Evolutionary conservation across 805 yeast species (phyloP).

Genomic region (Yarrowia porcina): DNA sequence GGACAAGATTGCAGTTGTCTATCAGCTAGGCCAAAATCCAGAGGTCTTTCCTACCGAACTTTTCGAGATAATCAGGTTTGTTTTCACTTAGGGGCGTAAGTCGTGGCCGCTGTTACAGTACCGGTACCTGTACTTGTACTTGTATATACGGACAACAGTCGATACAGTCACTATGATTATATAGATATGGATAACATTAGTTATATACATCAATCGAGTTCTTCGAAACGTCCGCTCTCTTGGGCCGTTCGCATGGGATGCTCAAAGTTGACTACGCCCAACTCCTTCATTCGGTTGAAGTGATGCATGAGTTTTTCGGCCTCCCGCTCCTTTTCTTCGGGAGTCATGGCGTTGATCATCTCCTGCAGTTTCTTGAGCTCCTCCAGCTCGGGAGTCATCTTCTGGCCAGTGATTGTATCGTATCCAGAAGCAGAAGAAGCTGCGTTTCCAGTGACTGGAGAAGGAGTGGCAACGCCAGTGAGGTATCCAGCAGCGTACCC

Average conservation of each 20-base stretch:
- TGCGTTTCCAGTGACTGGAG: background rate
- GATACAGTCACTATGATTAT: too few species aligned
- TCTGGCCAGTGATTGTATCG: conserved; percentile 37
- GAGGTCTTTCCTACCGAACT: too few species aligned
- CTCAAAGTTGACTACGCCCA: conserved; percentile 41
- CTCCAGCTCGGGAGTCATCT: conserved; percentile 24
- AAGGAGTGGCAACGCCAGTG: conserved; percentile 29
- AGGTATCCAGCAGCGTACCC: conserved; percentile 36
- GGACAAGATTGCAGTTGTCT: too few species aligned
- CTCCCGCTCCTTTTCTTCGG: conserved; percentile 45
- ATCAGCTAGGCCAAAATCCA: too few species aligned
- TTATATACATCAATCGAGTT: conserved; percentile 1
- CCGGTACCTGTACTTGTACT: too few species aligned
- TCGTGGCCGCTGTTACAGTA: too few species aligned
- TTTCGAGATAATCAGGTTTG: too few species aligned
- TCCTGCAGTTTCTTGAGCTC: background rate
- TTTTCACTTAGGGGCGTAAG: too few species aligned
- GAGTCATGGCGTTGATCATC: conserved; percentile 37
- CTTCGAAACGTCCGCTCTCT: conserved; percentile 22
- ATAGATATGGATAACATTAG: too few species aligned
- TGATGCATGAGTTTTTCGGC: conserved; percentile 45
- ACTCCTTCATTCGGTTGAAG: conserved; percentile 44
- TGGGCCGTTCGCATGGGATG: conserved; percentile 37
- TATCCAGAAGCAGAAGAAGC: conserved; percentile 21
- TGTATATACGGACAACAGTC: too few species aligned